phyloP scores from a whole-genome alignment of 306 rosid species.

The Gleditsia sinensis region DNA sequence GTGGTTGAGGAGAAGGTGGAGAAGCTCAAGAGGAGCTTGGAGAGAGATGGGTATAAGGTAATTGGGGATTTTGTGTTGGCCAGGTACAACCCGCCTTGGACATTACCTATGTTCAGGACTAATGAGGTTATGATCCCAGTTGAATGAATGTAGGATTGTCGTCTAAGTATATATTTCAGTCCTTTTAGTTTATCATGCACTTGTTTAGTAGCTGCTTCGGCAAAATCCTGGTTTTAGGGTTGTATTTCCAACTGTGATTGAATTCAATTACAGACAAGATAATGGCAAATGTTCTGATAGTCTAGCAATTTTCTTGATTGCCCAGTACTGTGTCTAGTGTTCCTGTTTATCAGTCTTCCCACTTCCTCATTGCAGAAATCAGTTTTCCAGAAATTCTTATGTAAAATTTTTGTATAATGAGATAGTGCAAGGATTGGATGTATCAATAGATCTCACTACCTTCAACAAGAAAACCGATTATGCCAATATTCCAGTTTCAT shows the following conservation, averaged over 20 bases:
- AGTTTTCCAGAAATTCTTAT: background rate
- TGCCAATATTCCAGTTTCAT: too few species aligned
- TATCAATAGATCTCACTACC: too few species aligned
- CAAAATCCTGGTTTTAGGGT: background rate
- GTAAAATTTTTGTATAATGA: too few species aligned
- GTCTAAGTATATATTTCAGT: background rate
- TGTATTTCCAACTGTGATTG: background rate
- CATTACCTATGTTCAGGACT: slow-evolving; percentile 72
- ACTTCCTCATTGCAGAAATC: background rate
- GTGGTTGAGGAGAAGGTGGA: slow-evolving; percentile 71
- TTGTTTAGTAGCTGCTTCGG: background rate
- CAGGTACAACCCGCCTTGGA: slow-evolving; percentile 89
- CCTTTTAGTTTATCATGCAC: background rate
- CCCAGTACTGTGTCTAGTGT: background rate
- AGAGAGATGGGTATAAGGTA: slow-evolving; percentile 77
- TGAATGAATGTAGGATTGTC: slow-evolving; percentile 44
- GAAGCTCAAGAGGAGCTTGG: slow-evolving; percentile 61
- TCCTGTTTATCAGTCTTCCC: background rate
- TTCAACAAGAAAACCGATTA: too few species aligned
- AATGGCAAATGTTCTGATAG: background rate
- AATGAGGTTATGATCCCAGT: slow-evolving; percentile 85
- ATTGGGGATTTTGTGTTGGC: slow-evolving; percentile 71
- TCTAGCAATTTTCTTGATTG: background rate
- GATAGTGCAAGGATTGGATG: too few species aligned
- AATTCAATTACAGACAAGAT: background rate